Percentiles rank a stretch among this genome's conserved stretches.
Evolutionary conservation across 2,329 filamentous ascomycete species (phyloP).

Genomic region (Phoma sp.): DNA sequence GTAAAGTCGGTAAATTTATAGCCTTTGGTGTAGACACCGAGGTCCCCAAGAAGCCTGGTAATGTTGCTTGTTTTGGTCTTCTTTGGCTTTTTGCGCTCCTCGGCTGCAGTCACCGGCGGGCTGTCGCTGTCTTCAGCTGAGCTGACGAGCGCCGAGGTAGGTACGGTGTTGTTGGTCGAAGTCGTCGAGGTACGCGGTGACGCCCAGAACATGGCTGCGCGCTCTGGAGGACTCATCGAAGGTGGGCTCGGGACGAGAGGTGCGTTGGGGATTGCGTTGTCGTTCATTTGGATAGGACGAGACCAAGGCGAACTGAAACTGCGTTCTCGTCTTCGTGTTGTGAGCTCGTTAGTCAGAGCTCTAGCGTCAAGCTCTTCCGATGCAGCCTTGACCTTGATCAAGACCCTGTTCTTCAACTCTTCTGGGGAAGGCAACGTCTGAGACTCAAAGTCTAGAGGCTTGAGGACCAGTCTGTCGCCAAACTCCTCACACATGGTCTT

Average conservation of each 20-base stretch:
- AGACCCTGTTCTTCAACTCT: slow-evolving; percentile 79
- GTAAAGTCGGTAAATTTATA: slow-evolving; percentile 87
- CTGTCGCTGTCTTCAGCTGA: slow-evolving; percentile 80
- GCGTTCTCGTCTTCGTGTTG: slow-evolving; percentile 54
- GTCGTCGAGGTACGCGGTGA: slow-evolving; percentile 62
- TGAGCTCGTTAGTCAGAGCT: slow-evolving; percentile 43
- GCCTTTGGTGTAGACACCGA: slow-evolving; percentile 79
- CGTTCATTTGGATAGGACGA: slow-evolving; percentile 68
- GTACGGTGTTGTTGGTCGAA: slow-evolving; percentile 62
- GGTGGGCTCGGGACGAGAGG: slow-evolving; percentile 60
- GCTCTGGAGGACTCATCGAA: slow-evolving; percentile 60
- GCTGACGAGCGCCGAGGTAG: slow-evolving; percentile 60
- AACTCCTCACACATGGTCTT: slow-evolving; percentile 87
- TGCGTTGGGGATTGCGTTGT: slow-evolving; percentile 56
- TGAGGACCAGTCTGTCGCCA: slow-evolving; percentile 76
- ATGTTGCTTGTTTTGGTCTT: slow-evolving; percentile 80
- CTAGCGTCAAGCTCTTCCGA: slow-evolving; percentile 50
- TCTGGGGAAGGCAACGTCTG: slow-evolving; percentile 82
- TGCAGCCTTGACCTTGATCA: slow-evolving; percentile 94
- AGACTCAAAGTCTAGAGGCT: slow-evolving; percentile 73
- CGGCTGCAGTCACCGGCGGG: slow-evolving; percentile 61
- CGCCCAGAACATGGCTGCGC: slow-evolving; percentile 53
- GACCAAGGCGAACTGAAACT: slow-evolving; percentile 82
- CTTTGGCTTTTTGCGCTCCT: slow-evolving; percentile 65
- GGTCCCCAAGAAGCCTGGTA: slow-evolving; percentile 77